Evolutionary conservation across 495 filamentous ascomycete species (phyloP).

Genomic region (Aspergillus coremiiformis): DNA sequence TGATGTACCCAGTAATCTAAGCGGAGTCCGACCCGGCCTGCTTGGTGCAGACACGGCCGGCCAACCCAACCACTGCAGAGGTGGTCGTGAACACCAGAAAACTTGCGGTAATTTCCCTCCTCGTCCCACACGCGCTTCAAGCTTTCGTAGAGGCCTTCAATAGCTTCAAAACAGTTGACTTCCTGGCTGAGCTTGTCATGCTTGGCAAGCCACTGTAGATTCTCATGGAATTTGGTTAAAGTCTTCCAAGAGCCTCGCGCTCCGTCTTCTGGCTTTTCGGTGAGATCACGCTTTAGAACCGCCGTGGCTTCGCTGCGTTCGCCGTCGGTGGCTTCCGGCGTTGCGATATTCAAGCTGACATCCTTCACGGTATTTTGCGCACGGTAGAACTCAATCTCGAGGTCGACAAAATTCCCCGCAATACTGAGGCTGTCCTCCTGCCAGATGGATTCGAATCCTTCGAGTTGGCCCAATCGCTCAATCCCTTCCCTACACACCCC

Average conservation of each 20-base stretch:
- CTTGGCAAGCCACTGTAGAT: constrained; percentile 68
- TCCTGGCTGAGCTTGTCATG: constrained; percentile 77
- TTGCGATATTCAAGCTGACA: constrained; percentile 40
- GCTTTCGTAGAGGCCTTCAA: constrained; percentile 72
- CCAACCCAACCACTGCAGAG: constrained; percentile 53
- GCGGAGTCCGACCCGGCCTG: constrained; percentile 62
- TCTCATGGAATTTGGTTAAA: constrained; percentile 65
- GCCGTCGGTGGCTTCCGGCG: constrained; percentile 37
- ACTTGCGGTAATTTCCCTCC: constrained; percentile 42
- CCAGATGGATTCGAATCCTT: constrained; percentile 70
- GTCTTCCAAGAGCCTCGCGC: constrained; percentile 44
- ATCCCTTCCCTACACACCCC: constrained; percentile 74
- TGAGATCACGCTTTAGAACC: constrained; percentile 46
- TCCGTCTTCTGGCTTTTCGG: constrained; percentile 32
- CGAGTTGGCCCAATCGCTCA: constrained; percentile 62
- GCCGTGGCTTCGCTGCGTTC: constrained; percentile 40
- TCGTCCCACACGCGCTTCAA: constrained; percentile 51
- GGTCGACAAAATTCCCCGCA: constrained; percentile 55
- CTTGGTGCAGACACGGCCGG: constrained; percentile 68
- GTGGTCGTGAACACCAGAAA: constrained; percentile 42
- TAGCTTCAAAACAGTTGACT: constrained; percentile 81
- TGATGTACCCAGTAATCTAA: constrained; percentile 81
- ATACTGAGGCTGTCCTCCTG: constrained; percentile 62
- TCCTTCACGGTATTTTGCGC: constrained; percentile 39
- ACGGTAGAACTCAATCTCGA: constrained; percentile 44